A percentile compares a stretch with the other conserved stretches of the same genome.
These are phyloP conservation scores for Melampsora larici-populina DNA, from an alignment of 1,284 basidiomycete genomes.

Conservation along the genomic window DNA sequence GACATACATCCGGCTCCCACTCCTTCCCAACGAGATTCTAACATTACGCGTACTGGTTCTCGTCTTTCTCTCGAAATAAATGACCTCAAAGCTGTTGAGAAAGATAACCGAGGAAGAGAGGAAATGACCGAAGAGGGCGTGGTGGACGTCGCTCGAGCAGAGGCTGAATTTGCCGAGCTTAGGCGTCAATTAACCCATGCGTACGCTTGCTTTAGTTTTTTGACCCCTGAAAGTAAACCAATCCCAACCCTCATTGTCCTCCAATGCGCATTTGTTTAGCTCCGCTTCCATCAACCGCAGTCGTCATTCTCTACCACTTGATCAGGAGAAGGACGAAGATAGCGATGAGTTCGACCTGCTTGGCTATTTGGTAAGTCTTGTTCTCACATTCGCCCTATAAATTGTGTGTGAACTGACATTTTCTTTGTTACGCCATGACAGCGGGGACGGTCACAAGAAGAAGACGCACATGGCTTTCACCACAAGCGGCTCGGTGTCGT, in stretches of 20 bases:
- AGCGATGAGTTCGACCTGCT: conserved; percentile 37
- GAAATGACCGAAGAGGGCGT: conserved; percentile 13
- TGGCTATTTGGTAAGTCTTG: conserved; percentile 22
- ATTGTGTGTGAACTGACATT: too few species aligned
- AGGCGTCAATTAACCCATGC: conserved; percentile 40
- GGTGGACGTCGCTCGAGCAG: conserved; percentile 27
- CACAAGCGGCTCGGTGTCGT: conserved; percentile 61
- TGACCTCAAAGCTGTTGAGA: neutral
- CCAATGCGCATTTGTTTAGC: neutral
- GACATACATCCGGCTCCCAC: neutral
- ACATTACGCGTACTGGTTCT: conserved; percentile 21
- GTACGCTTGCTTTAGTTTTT: neutral
- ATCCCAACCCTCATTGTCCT: neutral
- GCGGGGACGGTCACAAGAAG: conserved; percentile 23
- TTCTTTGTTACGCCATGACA: too few species aligned
- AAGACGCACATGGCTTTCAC: conserved; percentile 23
- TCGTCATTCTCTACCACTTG: neutral
- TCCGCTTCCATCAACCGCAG: neutral
- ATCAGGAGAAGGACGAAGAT: conserved; percentile 22
- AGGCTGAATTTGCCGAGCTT: conserved; percentile 27
- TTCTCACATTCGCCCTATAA: neutral
- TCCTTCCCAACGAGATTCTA: conserved; percentile 21
- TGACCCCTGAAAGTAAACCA: too few species aligned
- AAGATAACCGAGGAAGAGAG: neutral
- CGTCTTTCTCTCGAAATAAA: neutral